These are phyloP conservation scores for Calonectria pseudoreteaudii DNA, from an alignment of 2,329 filamentous ascomycete genomes.

Conservation along the genomic window DNA sequence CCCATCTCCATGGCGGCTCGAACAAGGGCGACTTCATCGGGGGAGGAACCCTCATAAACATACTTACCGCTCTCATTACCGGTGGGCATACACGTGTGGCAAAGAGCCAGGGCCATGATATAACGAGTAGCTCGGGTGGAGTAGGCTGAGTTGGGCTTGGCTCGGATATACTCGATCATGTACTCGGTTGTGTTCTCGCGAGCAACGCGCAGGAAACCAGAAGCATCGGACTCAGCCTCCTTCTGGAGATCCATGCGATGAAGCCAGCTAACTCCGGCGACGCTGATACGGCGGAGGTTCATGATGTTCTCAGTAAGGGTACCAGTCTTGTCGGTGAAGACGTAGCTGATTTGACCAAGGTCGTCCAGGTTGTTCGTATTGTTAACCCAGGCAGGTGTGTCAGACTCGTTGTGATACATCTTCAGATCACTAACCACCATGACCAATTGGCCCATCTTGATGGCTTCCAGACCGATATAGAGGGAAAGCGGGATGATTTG, in stretches of 20 bases:
- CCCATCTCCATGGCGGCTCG: constrained; percentile 87
- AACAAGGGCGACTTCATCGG: constrained; percentile 89
- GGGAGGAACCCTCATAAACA: constrained; percentile 89
- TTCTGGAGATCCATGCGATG: constrained; percentile 77
- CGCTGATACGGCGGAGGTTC: constrained; percentile 93
- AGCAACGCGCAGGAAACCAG: constrained; percentile 29
- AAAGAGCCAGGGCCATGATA: constrained; percentile 85
- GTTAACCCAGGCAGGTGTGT: constrained; percentile 89
- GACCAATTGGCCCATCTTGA: constrained; percentile 83
- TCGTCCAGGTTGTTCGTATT: constrained; percentile 97
- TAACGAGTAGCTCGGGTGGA: constrained; percentile 85
- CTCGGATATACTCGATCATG: constrained; percentile 81
- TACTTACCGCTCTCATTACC: constrained; percentile 73
- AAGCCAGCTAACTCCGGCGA: constrained; percentile 89
- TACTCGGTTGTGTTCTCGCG: constrained; percentile 71
- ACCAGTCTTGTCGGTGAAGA: constrained; percentile 95
- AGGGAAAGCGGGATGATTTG: constrained; percentile 94
- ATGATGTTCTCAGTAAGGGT: constrained; percentile 95
- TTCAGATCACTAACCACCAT: constrained; percentile 84
- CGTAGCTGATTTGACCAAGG: constrained; percentile 87
- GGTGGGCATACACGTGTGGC: constrained; percentile 92
- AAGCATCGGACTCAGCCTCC: constrained; percentile 38
- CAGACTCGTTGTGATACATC: constrained; percentile 88
- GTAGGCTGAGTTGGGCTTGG: constrained; percentile 81
- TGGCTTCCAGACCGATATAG: constrained; percentile 90